Evolutionary conservation across 495 filamentous ascomycete genomes (phyloP).

Genomic region (Aspergillus nidulans): DNA sequence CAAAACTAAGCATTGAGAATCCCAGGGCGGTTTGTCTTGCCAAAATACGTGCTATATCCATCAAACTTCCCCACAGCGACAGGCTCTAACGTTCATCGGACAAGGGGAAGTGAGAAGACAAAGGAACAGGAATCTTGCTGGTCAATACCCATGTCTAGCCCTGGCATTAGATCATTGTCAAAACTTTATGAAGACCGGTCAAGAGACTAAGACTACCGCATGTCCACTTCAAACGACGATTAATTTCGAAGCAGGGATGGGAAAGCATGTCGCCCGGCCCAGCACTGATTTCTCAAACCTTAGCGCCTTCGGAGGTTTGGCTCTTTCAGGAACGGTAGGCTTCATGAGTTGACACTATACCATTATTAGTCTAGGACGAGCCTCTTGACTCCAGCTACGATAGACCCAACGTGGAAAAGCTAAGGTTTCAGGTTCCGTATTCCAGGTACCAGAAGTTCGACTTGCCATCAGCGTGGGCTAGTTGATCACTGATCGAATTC

Average conservation of each 20-base stretch:
- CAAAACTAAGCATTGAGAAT: not conserved
- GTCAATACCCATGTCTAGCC: not conserved
- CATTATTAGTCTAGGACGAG: slow-evolving; percentile 7
- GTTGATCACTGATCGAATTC: not conserved
- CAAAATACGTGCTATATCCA: not conserved
- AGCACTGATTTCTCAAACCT: slow-evolving; percentile 12
- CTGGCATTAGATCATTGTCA: not conserved
- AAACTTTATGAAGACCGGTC: not conserved
- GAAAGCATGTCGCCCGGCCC: not conserved
- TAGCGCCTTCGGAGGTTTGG: slow-evolving; percentile 19
- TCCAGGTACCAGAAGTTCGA: slow-evolving; percentile 7
- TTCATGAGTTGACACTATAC: slow-evolving; percentile 6
- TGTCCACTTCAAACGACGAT: slow-evolving; percentile 3
- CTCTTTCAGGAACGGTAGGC: slow-evolving; percentile 18
- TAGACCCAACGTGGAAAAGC: not conserved
- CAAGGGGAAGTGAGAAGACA: not conserved
- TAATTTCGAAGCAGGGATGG: not conserved
- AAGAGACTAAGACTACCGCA: not conserved
- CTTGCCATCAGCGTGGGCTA: slow-evolving; percentile 1
- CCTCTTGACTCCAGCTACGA: no score
- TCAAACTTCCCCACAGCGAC: not conserved
- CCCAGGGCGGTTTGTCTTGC: not conserved
- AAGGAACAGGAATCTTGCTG: not conserved
- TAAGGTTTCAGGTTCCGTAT: slow-evolving; percentile 13
- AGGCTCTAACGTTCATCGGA: not conserved